Evolutionary conservation across 2,329 filamentous ascomycete genomes (phyloP).

Genomic region (Byssoonygena ceratinophila): DNA sequence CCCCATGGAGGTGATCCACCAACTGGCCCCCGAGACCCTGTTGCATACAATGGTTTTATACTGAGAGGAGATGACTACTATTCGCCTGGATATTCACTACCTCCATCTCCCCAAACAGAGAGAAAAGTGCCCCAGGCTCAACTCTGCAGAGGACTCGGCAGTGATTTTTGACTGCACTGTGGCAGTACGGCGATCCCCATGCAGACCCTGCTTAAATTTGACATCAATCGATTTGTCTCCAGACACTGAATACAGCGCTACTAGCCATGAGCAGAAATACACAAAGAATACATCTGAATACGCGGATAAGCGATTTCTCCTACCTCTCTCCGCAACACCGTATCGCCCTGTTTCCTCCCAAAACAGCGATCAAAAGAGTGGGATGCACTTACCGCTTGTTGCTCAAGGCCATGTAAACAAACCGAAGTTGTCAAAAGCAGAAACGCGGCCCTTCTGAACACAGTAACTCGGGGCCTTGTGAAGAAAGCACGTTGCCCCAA

Average conservation of each 20-base stretch:
- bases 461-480: neutral
- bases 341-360: constrained; percentile 1
- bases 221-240: constrained; percentile 11
- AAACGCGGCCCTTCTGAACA: constrained; percentile 4
- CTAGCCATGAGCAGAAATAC: constrained; percentile 5
- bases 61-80: too few species aligned
- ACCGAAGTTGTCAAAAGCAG: neutral
- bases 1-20: too few species aligned
- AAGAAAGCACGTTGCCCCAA: constrained; percentile 4
- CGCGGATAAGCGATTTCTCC: neutral
- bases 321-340: neutral
- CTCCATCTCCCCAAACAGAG: too few species aligned
- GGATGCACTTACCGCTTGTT: constrained; percentile 10
- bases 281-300: constrained; percentile 6
- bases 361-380: constrained; percentile 10
- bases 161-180: neutral
- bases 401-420: neutral
- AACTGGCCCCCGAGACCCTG: too few species aligned
- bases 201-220: neutral
- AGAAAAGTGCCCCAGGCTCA: too few species aligned
- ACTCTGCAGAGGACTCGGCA: neutral
- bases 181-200: neutral
- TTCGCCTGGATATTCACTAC: too few species aligned
- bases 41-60: too few species aligned
- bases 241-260: neutral